Conservation (phyloP, 345 rosid species). For the Pistacia integerrima region DNA sequence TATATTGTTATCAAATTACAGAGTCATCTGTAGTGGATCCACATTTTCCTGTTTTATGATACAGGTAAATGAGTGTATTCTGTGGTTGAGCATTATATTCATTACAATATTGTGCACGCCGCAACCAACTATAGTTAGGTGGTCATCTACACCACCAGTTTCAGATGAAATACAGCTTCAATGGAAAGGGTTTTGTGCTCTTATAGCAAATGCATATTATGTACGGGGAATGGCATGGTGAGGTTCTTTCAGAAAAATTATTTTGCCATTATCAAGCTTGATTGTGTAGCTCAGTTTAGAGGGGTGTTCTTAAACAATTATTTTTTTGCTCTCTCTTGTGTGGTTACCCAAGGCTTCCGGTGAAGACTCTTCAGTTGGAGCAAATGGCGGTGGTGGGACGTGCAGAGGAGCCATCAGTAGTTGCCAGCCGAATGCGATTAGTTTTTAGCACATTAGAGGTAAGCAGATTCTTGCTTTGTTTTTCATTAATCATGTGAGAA, state of each 20-base stretch:
- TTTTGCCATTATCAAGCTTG: not conserved
- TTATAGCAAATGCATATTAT: constrained; percentile 89
- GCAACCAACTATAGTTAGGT: constrained; percentile 82
- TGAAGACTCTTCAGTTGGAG: constrained; percentile 92
- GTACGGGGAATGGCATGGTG: constrained; percentile 92
- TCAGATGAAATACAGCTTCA: constrained; percentile 55
- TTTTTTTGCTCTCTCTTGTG: not conserved
- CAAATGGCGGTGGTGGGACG: constrained; percentile 85
- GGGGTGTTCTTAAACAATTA: not conserved
- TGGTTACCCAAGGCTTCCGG: constrained; percentile 71
- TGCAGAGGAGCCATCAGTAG: constrained; percentile 88
- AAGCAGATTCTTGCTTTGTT: constrained; percentile 9
- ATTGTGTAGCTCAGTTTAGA: not conserved
- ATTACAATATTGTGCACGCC: constrained; percentile 95
- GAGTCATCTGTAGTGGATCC: not conserved
- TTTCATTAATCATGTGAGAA: not conserved
- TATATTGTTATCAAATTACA: too few relatives aligned
- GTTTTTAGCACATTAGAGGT: constrained; percentile 96
- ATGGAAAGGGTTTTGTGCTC: constrained; percentile 94
- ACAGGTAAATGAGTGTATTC: constrained; percentile 85
- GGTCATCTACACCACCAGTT: constrained; percentile 77
- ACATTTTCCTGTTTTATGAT: constrained; percentile 5
- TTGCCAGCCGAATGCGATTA: constrained; percentile 83
- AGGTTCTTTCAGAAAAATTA: constrained; percentile 28
- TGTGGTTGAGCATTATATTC: constrained; percentile 88